Evolutionary conservation across 23 red algal species (phyloP).

Genomic region (Agarophyton chilense): DNA sequence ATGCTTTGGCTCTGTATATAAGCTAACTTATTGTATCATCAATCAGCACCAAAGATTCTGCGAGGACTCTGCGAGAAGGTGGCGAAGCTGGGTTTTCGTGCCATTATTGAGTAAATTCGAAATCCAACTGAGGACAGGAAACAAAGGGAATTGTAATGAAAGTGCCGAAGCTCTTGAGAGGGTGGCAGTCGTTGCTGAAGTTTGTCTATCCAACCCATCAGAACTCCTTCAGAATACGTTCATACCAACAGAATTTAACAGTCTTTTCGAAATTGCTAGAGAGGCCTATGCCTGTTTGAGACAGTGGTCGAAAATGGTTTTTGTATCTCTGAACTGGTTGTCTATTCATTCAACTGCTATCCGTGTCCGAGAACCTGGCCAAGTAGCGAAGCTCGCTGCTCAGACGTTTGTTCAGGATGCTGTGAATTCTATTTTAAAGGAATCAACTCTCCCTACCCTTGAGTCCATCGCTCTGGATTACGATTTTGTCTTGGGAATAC

Average conservation of each 20-base stretch:
- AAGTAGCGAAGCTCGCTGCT: neutral
- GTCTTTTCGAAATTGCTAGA: slow-evolving; percentile 43
- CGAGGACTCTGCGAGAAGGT: neutral
- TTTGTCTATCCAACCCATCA: neutral
- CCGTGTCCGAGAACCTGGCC: neutral
- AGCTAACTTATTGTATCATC: neutral
- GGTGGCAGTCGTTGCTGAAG: neutral
- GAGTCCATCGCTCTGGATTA: neutral
- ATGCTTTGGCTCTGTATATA: slow-evolving; percentile 5
- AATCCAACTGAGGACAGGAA: neutral
- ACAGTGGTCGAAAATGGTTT: slow-evolving; percentile 16
- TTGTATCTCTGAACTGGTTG: slow-evolving; percentile 2
- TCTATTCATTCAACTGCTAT: neutral
- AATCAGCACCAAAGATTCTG: neutral
- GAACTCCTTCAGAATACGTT: neutral
- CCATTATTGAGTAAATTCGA: slow-evolving; percentile 17
- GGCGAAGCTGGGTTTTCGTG: slow-evolving; percentile 15
- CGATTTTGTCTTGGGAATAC: neutral
- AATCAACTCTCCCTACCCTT: neutral
- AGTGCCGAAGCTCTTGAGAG: neutral
- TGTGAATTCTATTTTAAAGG: neutral
- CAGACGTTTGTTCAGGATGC: slow-evolving; percentile 15
- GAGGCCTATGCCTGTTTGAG: slow-evolving; percentile 9
- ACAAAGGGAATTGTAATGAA: neutral
- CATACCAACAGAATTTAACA: neutral